phyloP scores from a whole-genome alignment of 257 asterid genomes.

The Petrea volubilis region DNA sequence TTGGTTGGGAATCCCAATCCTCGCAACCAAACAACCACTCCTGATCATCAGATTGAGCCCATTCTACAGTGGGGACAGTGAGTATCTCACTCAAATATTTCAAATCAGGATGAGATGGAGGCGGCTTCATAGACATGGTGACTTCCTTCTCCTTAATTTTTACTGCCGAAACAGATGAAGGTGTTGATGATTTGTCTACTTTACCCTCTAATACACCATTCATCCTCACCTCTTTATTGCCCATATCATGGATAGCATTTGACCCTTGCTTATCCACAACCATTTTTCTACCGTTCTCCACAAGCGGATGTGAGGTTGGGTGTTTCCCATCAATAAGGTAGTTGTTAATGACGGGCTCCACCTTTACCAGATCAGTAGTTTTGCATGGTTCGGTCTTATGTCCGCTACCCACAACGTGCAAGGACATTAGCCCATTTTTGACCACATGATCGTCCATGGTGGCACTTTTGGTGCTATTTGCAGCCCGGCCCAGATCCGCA shows the following conservation, averaged over 20 bases:
- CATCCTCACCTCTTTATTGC: slow-evolving; percentile 21
- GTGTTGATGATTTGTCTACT: slow-evolving; percentile 12
- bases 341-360: slow-evolving; percentile 22
- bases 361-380: slow-evolving; percentile 14
- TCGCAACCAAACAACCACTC: slow-evolving; percentile 44
- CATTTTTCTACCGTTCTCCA: slow-evolving; percentile 27
- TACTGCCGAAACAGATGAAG: slow-evolving; percentile 21
- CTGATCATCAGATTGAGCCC: slow-evolving; percentile 46
- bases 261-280: slow-evolving; percentile 5
- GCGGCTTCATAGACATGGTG: slow-evolving; percentile 24
- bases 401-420: slow-evolving; percentile 20
- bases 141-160: slow-evolving; percentile 28
- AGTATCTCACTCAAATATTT: slow-evolving; percentile 45
- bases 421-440: slow-evolving; percentile 27
- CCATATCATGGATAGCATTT: slow-evolving; percentile 16
- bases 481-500: slow-evolving; percentile 25
- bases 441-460: slow-evolving; percentile 9
- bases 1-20: slow-evolving; percentile 19
- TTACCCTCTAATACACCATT: slow-evolving; percentile 34
- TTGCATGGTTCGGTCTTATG: slow-evolving; percentile 35
- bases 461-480: slow-evolving; percentile 17
- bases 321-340: neutral
- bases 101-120: slow-evolving; percentile 59
- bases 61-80: slow-evolving; percentile 45
- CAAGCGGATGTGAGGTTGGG: neutral